phyloP scores from a whole-genome alignment of 768 basidiomycete species.

The Omphalotus guepiniiformis region DNA sequence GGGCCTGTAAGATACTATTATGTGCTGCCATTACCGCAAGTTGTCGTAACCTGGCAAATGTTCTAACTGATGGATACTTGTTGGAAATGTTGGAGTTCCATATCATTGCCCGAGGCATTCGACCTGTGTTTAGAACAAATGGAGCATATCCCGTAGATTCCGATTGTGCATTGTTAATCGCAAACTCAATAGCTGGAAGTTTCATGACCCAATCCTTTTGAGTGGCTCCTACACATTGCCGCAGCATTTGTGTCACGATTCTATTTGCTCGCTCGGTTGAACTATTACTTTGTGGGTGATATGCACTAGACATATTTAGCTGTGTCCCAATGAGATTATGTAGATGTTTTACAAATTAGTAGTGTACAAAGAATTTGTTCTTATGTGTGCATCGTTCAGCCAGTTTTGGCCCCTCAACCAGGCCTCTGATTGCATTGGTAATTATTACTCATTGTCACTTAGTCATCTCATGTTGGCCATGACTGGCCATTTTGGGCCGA shows the following conservation, averaged over 20 bases:
- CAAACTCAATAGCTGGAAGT: conserved; percentile 19
- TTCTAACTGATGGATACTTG: conserved; percentile 8
- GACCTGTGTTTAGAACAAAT: conserved; percentile 22
- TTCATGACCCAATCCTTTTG: conserved; percentile 21
- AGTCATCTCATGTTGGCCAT: conserved; percentile 26
- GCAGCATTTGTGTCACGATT: conserved; percentile 19
- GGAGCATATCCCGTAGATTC: conserved; percentile 20
- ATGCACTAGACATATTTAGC: conserved; percentile 24
- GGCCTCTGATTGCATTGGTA: too few relatives aligned
- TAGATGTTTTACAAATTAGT: conserved; percentile 26
- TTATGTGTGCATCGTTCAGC: too few relatives aligned
- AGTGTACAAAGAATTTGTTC: too few relatives aligned
- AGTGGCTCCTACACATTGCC: conserved; percentile 14
- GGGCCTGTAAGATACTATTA: conserved; percentile 23
- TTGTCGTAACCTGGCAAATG: conserved; percentile 11
- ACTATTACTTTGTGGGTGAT: conserved; percentile 29
- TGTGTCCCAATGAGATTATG: conserved; percentile 16
- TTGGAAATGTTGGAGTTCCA: conserved; percentile 6
- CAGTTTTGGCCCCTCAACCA: too few relatives aligned
- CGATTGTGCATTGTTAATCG: conserved; percentile 19
- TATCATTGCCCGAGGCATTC: conserved; percentile 17
- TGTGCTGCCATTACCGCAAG: conserved; percentile 20
- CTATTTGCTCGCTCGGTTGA: conserved; percentile 20
- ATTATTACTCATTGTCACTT: background rate
- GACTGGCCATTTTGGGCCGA: too few relatives aligned